phyloP scores from a whole-genome alignment of 169 alveolate species.

The Ichthyophthirius multifiliis region DNA sequence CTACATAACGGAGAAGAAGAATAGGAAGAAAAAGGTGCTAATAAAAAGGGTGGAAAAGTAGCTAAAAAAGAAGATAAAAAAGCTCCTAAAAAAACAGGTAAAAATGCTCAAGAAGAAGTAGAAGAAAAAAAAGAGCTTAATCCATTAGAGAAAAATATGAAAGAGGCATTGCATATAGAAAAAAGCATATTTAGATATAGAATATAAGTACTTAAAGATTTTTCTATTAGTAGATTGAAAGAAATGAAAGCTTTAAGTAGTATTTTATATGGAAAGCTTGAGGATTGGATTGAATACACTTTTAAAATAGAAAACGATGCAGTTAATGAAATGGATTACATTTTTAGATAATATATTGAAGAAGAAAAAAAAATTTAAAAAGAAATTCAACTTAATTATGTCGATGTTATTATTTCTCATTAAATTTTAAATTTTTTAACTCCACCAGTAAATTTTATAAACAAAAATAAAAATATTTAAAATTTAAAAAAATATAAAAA shows the following conservation, averaged over 20 bases:
- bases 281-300: conserved; percentile 73
- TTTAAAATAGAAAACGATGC: conserved; percentile 77
- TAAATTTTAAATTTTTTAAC: conserved; percentile 67
- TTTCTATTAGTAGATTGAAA: conserved; percentile 60
- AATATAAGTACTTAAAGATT: conserved; percentile 66
- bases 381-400: conserved; percentile 65
- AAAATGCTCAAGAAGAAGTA: conserved; percentile 63
- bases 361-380: conserved; percentile 66
- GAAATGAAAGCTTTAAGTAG: conserved; percentile 51
- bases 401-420: conserved; percentile 72
- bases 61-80: conserved; percentile 51
- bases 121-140: conserved; percentile 52
- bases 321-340: conserved; percentile 54
- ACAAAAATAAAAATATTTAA: neutral
- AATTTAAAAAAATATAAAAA: neutral
- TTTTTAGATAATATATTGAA: conserved; percentile 65
- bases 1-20: conserved; percentile 60
- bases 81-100: conserved; percentile 59
- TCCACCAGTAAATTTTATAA: conserved; percentile 46
- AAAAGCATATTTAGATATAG: conserved; percentile 60
- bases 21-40: conserved; percentile 48
- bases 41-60: conserved; percentile 43
- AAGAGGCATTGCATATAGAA: conserved; percentile 60
- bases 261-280: conserved; percentile 60
- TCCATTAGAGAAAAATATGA: conserved; percentile 58